Percentiles rank a stretch among this genome's conserved stretches.
Evolutionary conservation across 352 stramenopile genomes (phyloP).

Genomic region (Phytophthora podocarpi): DNA sequence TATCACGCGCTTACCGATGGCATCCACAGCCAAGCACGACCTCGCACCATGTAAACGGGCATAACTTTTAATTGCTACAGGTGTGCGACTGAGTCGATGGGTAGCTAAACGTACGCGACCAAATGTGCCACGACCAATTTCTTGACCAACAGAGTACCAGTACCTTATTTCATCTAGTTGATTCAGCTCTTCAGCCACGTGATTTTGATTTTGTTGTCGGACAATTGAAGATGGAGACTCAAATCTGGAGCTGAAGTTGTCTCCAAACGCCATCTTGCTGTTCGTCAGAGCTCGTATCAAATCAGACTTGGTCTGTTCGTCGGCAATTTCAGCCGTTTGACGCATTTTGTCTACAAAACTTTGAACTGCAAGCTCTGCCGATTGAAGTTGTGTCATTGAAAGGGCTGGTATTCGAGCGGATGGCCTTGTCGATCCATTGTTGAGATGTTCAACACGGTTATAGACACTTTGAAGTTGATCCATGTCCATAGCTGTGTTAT

Average conservation of each 20-base stretch:
- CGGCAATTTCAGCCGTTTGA: slow-evolving; percentile 3
- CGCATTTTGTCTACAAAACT: slow-evolving; percentile 27
- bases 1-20: slow-evolving; percentile 1
- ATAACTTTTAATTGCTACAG: slow-evolving; percentile 76
- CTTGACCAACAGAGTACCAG: slow-evolving; percentile 55
- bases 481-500: neutral
- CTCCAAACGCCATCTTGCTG: neutral
- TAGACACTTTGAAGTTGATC: slow-evolving; percentile 26
- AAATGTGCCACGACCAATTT: slow-evolving; percentile 61
- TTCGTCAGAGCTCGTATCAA: slow-evolving; percentile 8
- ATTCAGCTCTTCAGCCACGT: slow-evolving; percentile 2
- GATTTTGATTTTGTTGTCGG: slow-evolving; percentile 9
- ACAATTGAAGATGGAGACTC: neutral
- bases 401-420: slow-evolving; percentile 1
- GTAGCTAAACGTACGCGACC: slow-evolving; percentile 48
- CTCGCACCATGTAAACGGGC: slow-evolving; percentile 38
- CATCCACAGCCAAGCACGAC: slow-evolving; percentile 35
- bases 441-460: slow-evolving; percentile 21
- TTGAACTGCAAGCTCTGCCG: slow-evolving; percentile 21
- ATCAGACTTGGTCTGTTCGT: slow-evolving; percentile 15
- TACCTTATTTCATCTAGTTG: slow-evolving; percentile 19
- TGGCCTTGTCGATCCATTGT: neutral
- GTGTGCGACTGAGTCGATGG: slow-evolving; percentile 46
- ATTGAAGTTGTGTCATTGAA: slow-evolving; percentile 6
- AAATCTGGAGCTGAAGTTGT: neutral